Evolutionary conservation across 1,139 yeast genomes (phyloP), one percentile per base, ranked within the genome.

Genomic region (Protomyces gravidus): DNA sequence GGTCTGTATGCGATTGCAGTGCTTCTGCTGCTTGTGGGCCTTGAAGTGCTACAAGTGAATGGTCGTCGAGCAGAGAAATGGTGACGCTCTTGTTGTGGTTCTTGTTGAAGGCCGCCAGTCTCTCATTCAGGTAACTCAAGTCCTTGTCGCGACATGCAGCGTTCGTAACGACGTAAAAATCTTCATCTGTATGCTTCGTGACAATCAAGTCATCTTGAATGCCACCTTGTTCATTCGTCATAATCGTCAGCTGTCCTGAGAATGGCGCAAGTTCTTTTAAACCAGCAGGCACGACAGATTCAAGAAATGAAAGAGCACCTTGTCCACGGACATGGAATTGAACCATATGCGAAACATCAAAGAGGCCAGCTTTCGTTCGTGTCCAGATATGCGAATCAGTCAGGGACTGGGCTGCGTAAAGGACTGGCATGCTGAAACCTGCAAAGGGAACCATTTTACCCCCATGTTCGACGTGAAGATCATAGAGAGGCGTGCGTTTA

Each of bases 361-460:
- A 92, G 61, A 92, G 75, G 4, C 98, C 98, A 52, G 90, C 92
- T 64, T 86, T 81, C 33, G 77, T 70, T 71, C 98, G 82, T 0
- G 92, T 95, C 97, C 97, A 92, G 64, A 85, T 80, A 75, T 92
- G 98, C 1, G 97, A 89, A 63, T 89, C 95, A 52, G 89, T 83
- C 72, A 90, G 97, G 2, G 89, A 74, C 72, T 88, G 96, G 66
- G 82, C 80, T 7, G 62, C 60, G 76, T 90, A 92, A 51, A 89
- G 74, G 11, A 92, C 90, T 1, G 98, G 98, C 97, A 92, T 90
- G 56, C 85, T 82, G 70, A 81, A 92, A 17, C 97, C 97, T 27
- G 97, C 97, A 73, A 88, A 92, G 46, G 92, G 95, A 2, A 89
- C 97, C 85, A 92, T 85, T 63, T 87, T 89, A 13, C 90, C 98